Percentiles rank a stretch among this genome's conserved stretches.
Conservation (phyloP, 805 yeast genomes). For the Saccharomycopsis sp. region DNA sequence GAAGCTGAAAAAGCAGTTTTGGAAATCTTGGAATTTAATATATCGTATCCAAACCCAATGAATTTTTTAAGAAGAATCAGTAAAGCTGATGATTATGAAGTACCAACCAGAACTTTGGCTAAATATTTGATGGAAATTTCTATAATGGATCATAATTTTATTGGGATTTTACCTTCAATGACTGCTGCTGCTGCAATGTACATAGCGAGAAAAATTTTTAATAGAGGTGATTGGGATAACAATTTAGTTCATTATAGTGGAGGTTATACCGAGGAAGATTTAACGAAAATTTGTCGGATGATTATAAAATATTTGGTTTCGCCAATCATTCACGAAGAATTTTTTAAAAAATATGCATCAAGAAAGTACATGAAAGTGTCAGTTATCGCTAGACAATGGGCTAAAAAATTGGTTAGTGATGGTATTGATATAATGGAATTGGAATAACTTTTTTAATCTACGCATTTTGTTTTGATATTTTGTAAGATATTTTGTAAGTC, state of each 20-base stretch:
- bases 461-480: no score
- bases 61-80: constrained; percentile 83
- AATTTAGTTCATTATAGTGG: constrained; percentile 89
- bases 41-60: constrained; percentile 85
- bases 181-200: constrained; percentile 88
- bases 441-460: no score
- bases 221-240: constrained; percentile 70
- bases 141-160: constrained; percentile 66
- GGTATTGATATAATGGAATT: constrained; percentile 26
- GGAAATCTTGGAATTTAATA: constrained; percentile 62
- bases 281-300: constrained; percentile 65
- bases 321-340: constrained; percentile 86
- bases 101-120: constrained; percentile 75
- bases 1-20: constrained; percentile 77
- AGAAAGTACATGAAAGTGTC: constrained; percentile 84
- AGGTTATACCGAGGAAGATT: constrained; percentile 68
- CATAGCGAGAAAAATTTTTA: constrained; percentile 67
- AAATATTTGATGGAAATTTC: constrained; percentile 77
- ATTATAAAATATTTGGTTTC: constrained; percentile 69
- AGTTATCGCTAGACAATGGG: constrained; percentile 77
- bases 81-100: constrained; percentile 85
- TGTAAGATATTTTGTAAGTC: no score
- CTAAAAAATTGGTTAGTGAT: constrained; percentile 43
- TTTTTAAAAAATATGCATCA: constrained; percentile 87
- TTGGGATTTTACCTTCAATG: constrained; percentile 67